Evolutionary conservation across 495 filamentous ascomycete species (phyloP).

Genomic region (Penicillium paradoxum): DNA sequence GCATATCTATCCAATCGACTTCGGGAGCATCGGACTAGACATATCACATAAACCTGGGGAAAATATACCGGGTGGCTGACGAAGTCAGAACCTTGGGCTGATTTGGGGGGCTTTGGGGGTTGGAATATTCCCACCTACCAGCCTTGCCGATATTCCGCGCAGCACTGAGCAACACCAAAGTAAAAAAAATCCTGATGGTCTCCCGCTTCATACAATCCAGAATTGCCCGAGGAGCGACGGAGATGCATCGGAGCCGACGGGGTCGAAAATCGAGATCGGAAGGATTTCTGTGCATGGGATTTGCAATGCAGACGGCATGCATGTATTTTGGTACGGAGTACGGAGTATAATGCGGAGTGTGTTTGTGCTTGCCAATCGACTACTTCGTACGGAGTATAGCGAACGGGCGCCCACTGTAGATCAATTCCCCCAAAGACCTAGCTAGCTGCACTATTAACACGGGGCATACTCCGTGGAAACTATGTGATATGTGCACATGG

Average conservation of each 20-base stretch:
- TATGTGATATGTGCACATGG: neutral
- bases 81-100: no score
- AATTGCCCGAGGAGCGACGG: neutral
- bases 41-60: neutral
- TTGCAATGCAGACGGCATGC: neutral
- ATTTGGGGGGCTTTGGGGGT: no score
- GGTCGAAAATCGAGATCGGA: constrained; percentile 1
- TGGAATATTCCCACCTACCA: no score
- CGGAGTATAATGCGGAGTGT: no score
- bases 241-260: neutral
- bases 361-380: no score
- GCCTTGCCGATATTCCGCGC: no score
- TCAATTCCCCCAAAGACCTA: no score
- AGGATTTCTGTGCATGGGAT: neutral
- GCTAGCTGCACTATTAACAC: no score
- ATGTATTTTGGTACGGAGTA: neutral
- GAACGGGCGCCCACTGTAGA: no score
- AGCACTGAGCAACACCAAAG: no score
- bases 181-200: neutral
- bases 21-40: neutral
- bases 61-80: neutral
- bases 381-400: no score
- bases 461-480: no score
- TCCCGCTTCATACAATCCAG: neutral
- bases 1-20: neutral